phyloP scores from a whole-genome alignment of 345 rosid species.

The Microthlaspi erraticum region DNA sequence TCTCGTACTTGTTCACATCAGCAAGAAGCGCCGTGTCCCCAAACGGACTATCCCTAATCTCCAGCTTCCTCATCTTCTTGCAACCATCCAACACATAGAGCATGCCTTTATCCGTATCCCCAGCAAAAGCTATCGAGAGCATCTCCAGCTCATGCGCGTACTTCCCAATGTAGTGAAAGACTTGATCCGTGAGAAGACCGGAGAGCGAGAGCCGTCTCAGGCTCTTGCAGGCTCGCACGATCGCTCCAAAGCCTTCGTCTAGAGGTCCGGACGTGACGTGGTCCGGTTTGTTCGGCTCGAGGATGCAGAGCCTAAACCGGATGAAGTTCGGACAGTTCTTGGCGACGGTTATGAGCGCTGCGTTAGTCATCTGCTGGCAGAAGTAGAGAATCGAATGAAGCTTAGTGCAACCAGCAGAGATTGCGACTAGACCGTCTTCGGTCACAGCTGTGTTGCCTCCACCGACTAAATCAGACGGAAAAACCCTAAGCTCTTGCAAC shows the following conservation, averaged over 20 bases:
- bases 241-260: constrained; percentile 98
- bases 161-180: constrained; percentile 87
- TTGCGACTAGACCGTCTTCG: constrained; percentile 85
- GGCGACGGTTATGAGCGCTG: constrained; percentile 83
- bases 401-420: constrained; percentile 83
- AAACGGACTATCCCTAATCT: constrained; percentile 88
- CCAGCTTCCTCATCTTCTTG: constrained; percentile 86
- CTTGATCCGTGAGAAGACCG: constrained; percentile 80
- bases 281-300: constrained; percentile 80
- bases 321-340: constrained; percentile 82
- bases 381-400: constrained; percentile 87
- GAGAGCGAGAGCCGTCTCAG: constrained; percentile 74
- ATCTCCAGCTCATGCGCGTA: constrained; percentile 84
- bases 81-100: constrained; percentile 85
- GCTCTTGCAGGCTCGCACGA: constrained; percentile 79
- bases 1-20: constrained; percentile 88
- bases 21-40: constrained; percentile 79
- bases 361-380: constrained; percentile 97
- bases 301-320: constrained; percentile 81
- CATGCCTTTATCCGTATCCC: constrained; percentile 87
- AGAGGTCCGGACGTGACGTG: constrained; percentile 68
- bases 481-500: constrained; percentile 85
- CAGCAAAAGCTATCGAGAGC: constrained; percentile 97
- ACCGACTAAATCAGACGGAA: constrained; percentile 78
- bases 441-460: constrained; percentile 72